A percentile compares a stretch with the other conserved stretches of the same genome.
Evolutionary conservation across 768 basidiomycete species (phyloP).

Genomic region (Phylloporus sp.): DNA sequence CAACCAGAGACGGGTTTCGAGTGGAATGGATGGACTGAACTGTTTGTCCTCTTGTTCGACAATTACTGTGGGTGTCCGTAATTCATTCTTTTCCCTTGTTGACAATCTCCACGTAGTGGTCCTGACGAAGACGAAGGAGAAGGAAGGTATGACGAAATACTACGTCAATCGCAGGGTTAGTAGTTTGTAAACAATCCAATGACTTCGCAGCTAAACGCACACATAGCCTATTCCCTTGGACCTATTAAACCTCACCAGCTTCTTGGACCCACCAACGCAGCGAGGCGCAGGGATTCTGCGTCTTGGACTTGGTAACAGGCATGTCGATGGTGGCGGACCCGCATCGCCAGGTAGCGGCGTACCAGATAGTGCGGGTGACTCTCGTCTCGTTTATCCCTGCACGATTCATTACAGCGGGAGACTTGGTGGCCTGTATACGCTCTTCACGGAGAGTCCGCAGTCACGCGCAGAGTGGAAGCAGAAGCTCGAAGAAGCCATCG

Average conservation of each 20-base stretch:
- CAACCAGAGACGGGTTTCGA: slow-evolving; percentile 87
- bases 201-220: not conserved
- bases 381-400: slow-evolving; percentile 79
- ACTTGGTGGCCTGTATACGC: slow-evolving; percentile 76
- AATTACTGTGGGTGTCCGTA: slow-evolving; percentile 70
- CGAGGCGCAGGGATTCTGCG: slow-evolving; percentile 70
- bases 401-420: slow-evolving; percentile 87
- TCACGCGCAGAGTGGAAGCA: slow-evolving; percentile 83
- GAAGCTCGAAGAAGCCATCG: slow-evolving; percentile 85
- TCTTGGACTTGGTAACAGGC: slow-evolving; percentile 42
- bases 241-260: slow-evolving; percentile 78
- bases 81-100: slow-evolving; percentile 1
- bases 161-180: slow-evolving; percentile 75
- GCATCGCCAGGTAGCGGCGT: slow-evolving; percentile 24
- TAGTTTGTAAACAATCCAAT: not conserved
- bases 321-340: slow-evolving; percentile 26
- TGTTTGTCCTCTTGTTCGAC: slow-evolving; percentile 89
- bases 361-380: slow-evolving; percentile 49
- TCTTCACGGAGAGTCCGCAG: slow-evolving; percentile 80
- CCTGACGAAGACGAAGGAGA: slow-evolving; percentile 80
- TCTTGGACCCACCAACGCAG: slow-evolving; percentile 74
- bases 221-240: slow-evolving; percentile 88
- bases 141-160: slow-evolving; percentile 69
- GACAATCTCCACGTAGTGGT: slow-evolving; percentile 52
- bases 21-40: slow-evolving; percentile 87